These are phyloP conservation scores for Yamadazyma scolyti DNA, from an alignment of 805 yeast genomes.

Conservation along the genomic window DNA sequence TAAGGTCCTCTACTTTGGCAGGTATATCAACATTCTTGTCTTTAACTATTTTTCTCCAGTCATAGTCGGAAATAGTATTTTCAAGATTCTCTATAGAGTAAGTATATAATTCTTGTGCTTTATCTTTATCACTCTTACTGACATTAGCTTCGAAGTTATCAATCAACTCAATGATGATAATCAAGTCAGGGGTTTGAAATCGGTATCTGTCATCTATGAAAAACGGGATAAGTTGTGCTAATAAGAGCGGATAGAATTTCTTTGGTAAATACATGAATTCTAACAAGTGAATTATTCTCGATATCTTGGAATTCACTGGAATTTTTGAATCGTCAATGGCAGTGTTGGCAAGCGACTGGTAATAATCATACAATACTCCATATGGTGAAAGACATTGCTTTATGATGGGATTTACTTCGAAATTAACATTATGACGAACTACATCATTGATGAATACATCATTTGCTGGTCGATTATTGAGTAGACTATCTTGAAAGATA, in stretches of 20 bases:
- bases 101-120: conserved; percentile 28
- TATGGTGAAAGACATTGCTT: conserved; percentile 71
- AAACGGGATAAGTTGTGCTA: conserved; percentile 47
- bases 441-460: conserved; percentile 54
- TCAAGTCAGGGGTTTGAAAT: conserved; percentile 28
- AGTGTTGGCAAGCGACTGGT: conserved; percentile 20
- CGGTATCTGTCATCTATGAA: conserved; percentile 14
- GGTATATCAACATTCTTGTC: conserved; percentile 17
- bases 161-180: conserved; percentile 35
- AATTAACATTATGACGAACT: conserved; percentile 33
- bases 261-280: conserved; percentile 43
- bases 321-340: conserved; percentile 13
- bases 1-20: conserved; percentile 18
- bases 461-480: conserved; percentile 50
- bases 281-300: conserved; percentile 48
- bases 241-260: conserved; percentile 45
- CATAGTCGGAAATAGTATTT: conserved; percentile 19
- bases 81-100: conserved; percentile 20
- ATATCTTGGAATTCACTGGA: conserved; percentile 18
- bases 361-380: conserved; percentile 55
- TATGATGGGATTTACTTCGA: conserved; percentile 50
- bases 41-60: conserved; percentile 29
- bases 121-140: conserved; percentile 19
- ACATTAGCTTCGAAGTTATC: conserved; percentile 29
- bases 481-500: conserved; percentile 56